Conservation (phyloP, 2,329 filamentous ascomycete species). For the Colletotrichum theobromicola region DNA sequence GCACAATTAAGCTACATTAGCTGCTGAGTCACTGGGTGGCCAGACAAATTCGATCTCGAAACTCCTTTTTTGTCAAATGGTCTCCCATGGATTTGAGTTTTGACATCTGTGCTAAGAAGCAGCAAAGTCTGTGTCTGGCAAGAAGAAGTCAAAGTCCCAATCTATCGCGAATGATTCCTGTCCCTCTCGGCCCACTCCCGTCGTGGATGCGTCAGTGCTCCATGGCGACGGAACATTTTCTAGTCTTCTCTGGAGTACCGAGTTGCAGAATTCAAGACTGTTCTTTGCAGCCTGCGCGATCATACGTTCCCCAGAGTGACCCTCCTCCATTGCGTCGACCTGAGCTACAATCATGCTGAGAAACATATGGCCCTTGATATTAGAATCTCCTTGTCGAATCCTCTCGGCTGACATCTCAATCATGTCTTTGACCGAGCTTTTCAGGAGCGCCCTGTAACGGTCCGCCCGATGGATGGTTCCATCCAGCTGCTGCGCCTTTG, state of each 20-base stretch:
- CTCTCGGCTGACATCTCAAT: neutral
- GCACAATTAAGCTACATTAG: neutral
- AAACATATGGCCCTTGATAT: neutral
- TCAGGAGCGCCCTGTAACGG: neutral
- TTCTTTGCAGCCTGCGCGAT: neutral
- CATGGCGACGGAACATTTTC: neutral
- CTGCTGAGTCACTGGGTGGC: neutral
- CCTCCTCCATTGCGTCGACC: neutral
- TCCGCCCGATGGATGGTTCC: neutral
- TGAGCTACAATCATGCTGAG: neutral
- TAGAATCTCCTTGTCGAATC: neutral
- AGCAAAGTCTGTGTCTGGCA: neutral
- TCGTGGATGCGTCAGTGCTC: neutral
- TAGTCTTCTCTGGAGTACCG: neutral
- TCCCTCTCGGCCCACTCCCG: neutral
- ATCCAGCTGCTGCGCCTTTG: neutral
- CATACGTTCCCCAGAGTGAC: neutral
- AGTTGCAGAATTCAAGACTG: neutral
- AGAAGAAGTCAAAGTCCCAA: neutral
- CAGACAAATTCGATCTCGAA: neutral
- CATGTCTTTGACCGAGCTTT: neutral
- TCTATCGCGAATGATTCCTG: neutral
- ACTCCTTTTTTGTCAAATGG: neutral
- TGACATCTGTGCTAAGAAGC: neutral
- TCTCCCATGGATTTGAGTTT: accelerated